Evolutionary conservation across 2,329 filamentous ascomycete genomes (phyloP).

Genomic region (Neoascochyta sp.): DNA sequence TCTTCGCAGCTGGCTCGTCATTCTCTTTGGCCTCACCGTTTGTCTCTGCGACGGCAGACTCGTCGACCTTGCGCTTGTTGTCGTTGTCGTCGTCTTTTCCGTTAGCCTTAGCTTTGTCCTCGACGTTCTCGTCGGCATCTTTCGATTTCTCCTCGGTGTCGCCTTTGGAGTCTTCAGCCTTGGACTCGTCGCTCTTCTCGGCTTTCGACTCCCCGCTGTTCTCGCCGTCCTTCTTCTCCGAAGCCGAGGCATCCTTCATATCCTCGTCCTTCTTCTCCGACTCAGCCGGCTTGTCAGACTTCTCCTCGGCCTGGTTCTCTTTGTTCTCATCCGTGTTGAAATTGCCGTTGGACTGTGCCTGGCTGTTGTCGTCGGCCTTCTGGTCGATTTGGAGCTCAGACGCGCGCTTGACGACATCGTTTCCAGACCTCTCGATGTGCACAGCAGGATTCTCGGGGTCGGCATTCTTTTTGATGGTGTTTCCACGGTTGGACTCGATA

Average conservation of each 20-base stretch:
- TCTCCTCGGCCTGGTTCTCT: conserved; percentile 35
- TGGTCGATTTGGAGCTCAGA: conserved; percentile 58
- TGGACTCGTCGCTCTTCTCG: conserved; percentile 31
- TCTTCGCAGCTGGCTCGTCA: conserved; percentile 22
- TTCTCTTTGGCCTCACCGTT: conserved; percentile 19
- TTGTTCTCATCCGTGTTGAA: conserved; percentile 22
- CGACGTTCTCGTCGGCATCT: conserved; percentile 5
- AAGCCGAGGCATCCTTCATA: conserved; percentile 26
- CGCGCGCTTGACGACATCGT: conserved; percentile 63
- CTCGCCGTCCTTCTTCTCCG: conserved; percentile 26
- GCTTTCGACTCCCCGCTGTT: conserved; percentile 24
- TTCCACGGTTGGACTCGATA: conserved; percentile 60
- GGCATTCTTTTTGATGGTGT: conserved; percentile 62
- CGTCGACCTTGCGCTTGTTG: conserved; percentile 31
- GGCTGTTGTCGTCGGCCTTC: conserved; percentile 31
- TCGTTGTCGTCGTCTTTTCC: conserved; percentile 15
- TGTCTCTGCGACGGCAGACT: conserved; percentile 31
- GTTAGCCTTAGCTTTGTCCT: conserved; percentile 9
- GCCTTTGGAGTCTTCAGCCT: conserved; percentile 20
- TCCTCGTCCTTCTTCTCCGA: conserved; percentile 40
- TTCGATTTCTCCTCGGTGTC: conserved; percentile 18
- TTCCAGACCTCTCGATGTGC: conserved; percentile 55
- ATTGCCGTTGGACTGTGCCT: conserved; percentile 40
- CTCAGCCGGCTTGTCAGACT: conserved; percentile 18
- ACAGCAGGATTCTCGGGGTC: conserved; percentile 60